These are phyloP conservation scores for Calocybe gambosa DNA, from an alignment of 1,284 basidiomycete species.

Conservation along the genomic window DNA sequence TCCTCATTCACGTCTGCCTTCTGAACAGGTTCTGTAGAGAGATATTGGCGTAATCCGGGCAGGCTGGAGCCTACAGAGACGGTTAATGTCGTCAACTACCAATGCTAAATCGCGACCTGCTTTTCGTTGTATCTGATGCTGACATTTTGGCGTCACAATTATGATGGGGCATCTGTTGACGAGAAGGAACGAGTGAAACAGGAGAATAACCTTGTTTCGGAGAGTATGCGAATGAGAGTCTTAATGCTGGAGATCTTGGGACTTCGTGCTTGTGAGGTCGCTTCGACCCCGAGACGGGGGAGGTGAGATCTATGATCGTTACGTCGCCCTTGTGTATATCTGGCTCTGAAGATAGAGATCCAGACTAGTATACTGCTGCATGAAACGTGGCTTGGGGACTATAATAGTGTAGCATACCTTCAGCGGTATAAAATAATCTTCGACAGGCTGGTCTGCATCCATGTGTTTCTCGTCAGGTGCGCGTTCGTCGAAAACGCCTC, in stretches of 20 bases:
- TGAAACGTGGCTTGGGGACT: background rate
- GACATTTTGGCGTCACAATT: background rate
- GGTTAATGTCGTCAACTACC: background rate
- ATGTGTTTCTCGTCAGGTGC: background rate
- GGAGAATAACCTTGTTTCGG: background rate
- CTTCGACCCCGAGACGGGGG: background rate
- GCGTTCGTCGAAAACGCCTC: background rate
- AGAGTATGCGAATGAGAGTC: background rate
- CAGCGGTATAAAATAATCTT: constrained; percentile 1
- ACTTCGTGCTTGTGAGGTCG: background rate
- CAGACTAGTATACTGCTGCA: background rate
- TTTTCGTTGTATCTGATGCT: constrained; percentile 2
- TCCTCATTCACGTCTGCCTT: background rate
- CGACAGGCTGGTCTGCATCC: background rate
- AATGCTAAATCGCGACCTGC: constrained; percentile 1
- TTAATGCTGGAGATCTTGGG: background rate
- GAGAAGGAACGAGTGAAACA: constrained; percentile 4
- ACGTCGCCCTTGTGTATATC: constrained; percentile 8
- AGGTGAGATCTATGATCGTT: constrained; percentile 22
- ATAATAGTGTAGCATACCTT: background rate
- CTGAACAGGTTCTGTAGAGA: background rate
- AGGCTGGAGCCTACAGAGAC: background rate
- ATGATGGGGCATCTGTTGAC: background rate
- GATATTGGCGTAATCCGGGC: background rate
- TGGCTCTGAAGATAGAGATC: background rate